Base-by-base conservation (phyloP, 495 filamentous ascomycete genomes). In the Haplographium delicatum region DNA sequence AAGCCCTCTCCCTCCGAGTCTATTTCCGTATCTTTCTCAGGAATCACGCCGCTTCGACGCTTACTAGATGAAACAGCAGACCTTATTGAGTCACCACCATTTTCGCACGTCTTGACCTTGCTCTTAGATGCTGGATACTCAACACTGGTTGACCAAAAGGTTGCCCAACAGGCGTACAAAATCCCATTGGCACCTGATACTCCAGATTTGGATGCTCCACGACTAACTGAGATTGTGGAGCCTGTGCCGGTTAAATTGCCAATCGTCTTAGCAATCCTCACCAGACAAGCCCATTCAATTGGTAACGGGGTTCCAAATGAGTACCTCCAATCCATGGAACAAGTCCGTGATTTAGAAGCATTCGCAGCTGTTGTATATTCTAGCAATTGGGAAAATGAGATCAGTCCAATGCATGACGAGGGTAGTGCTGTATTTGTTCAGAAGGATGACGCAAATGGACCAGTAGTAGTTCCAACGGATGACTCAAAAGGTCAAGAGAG, bases 41-140 rank as follows among this genome's bases (percentile, higher is more conserved):
- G 25, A 16, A 15, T 26, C 10, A 73, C 78, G 38, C 71, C 75
- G 24, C 79, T 97, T 56, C 86, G 91, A 42, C 83, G 86, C 44
- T 78, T 99, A n/a, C 73, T 98, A 1, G 90, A 97, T 60, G 93
- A 97, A 68, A 96, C 93, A 8, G 85, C 93, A 18, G 93, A 98
- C 65, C 74, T 97, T 15, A 86, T 98, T 57, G 94, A 98, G 49
- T 96, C 91, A 0, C 94, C 94, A 0, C 76, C 84, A 16, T 96
- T 96, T 66, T 77, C 82, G 5, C 81, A 83, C 51, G 89, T 97
- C 26, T 68, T 93, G 34, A 89, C 86, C 6, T 80, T 85, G 51
- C 79, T 96, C 48, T 85, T 97, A 53, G 89, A 96, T 63, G 80
- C 89, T 35, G 82, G 82, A 6, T 97, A 95, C 72, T 84, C 84